Base-by-base conservation (phyloP, 805 yeast species). In the Starmera dryadoides region DNA sequence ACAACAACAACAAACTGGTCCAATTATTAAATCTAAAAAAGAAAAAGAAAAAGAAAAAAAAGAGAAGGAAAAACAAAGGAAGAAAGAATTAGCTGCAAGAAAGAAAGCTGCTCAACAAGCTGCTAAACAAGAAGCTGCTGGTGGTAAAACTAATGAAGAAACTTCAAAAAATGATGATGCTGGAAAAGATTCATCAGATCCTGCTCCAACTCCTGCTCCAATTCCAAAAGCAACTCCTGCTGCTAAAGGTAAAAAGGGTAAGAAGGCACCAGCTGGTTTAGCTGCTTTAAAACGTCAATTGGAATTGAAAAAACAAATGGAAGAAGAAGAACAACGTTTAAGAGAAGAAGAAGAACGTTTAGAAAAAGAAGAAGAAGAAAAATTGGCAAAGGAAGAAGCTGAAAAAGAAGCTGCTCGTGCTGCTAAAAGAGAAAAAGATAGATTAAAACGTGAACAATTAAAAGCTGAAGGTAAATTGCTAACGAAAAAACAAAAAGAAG, bases 1-100 rank as follows among this genome's bases (percentile, higher is more conserved):
- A 11, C 28, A 25, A 65, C 43, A 59, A 61, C 38, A 61, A 67
- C 36, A 36, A 64, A 58, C n/a, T 25, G 87, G 76, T 23, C 87
- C 91, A 35, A 74, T 78, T 47, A 71, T 88, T 56, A 87, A 89
- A 63, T 78, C 91, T 42, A 93, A 91, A 75, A 88, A 91, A 66
- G 98, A 85, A 56, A 85, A 84, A 66, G 94, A 91, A 68, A 89
- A 81, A 68, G 95, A 93, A 63, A 86, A 86, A 78, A 95, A 91
- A 62, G 96, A 89, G 62, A 79, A 77, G 48, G 94, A 85, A 59
- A 91, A 91, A 71, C 86, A 81, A 52, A 75, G 80, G 63, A 91
- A 91, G 81, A 88, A 86, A 67, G 95, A 86, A 52, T 76, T 79
- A 43, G 95, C 96, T 33, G 84, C 80, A 39, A 82, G 79, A 64